phyloP scores from a whole-genome alignment of 495 filamentous ascomycete genomes.

The Aspergillus saccharolyticus region DNA sequence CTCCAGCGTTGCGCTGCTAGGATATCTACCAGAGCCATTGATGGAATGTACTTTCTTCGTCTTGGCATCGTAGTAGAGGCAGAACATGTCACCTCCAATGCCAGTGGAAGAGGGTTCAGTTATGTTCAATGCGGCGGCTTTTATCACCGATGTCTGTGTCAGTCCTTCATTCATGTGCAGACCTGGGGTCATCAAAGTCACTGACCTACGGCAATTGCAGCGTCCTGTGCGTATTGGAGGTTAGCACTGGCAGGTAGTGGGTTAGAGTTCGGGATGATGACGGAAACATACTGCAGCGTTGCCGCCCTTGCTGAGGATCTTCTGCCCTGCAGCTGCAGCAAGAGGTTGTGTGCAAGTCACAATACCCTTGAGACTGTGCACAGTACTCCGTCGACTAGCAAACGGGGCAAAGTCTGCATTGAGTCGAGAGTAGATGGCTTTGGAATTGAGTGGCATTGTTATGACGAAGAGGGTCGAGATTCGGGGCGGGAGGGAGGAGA shows the following conservation, averaged over 20 bases:
- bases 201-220: slow-evolving; percentile 77
- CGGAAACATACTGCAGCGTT: slow-evolving; percentile 75
- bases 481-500: neutral
- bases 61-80: slow-evolving; percentile 82
- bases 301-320: slow-evolving; percentile 76
- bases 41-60: slow-evolving; percentile 76
- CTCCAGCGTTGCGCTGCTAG: slow-evolving; percentile 63
- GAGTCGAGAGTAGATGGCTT: slow-evolving; percentile 57
- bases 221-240: slow-evolving; percentile 63
- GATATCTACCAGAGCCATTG: slow-evolving; percentile 86
- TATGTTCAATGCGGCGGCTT: slow-evolving; percentile 86
- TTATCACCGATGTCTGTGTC: slow-evolving; percentile 12
- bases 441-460: slow-evolving; percentile 54
- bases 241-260: neutral
- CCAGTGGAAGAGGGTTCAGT: slow-evolving; percentile 91
- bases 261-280: neutral
- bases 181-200: slow-evolving; percentile 4
- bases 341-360: slow-evolving; percentile 88
- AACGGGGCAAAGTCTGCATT: slow-evolving; percentile 61
- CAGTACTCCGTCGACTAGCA: slow-evolving; percentile 80
- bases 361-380: slow-evolving; percentile 91
- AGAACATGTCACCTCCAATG: slow-evolving; percentile 99
- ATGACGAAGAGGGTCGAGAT: slow-evolving; percentile 4
- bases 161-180: slow-evolving; percentile 3
- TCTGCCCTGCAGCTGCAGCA: slow-evolving; percentile 81